Base-by-base conservation (phyloP, 306 rosid genomes). In the Nissolia schottii region DNA sequence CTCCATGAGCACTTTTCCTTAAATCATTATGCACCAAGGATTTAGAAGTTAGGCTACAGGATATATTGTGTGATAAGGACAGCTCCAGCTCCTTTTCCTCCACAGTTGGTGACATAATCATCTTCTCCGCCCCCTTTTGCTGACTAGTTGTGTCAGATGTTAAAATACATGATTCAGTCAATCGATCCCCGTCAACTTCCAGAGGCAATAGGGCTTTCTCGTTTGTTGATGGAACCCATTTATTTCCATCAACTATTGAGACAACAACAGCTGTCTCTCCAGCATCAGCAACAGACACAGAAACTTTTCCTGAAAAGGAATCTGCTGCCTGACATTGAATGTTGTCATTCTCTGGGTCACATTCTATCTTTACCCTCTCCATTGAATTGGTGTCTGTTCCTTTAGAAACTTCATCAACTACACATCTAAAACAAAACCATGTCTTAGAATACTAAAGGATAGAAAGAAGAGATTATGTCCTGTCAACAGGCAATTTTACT, bases 191-290 rank as follows among this genome's bases (percentile, higher is more conserved):
- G 46, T 81, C 86, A 83, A 78, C 82, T 85, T 82, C 80, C 76
- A 66, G 49, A 48, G 78, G 71, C 70, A 89, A 74, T 28, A 50
- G 62, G 54, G 31, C 49, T 64, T 80, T 80, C 63, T 79, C 83
- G 49, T 68, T 72, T 83, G 83, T 78, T 76, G 73, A 77, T 59
- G 70, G 83, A 55, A 70, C 58, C 80, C 73, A 54, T 53, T 84
- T 83, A 49, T 70, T 79, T 70, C 74, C 80, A 63, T 81, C 97
- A 75, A 89, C 87, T 89, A 89, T 79, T 2, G 97, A 94, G 78
- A 94, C 92, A 76, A 94, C 97, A 76, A 94, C 77, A 79, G 97
- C 96, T 15, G 95, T 94, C 80, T 94, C 97, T 71, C 97, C 99
- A 28, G 86, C 53, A 88, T 94, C 99, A 71, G 92, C 96, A 76